These are phyloP conservation scores for Solanum chacoense DNA, from an alignment of 305 asterid species.

Conservation along the genomic window DNA sequence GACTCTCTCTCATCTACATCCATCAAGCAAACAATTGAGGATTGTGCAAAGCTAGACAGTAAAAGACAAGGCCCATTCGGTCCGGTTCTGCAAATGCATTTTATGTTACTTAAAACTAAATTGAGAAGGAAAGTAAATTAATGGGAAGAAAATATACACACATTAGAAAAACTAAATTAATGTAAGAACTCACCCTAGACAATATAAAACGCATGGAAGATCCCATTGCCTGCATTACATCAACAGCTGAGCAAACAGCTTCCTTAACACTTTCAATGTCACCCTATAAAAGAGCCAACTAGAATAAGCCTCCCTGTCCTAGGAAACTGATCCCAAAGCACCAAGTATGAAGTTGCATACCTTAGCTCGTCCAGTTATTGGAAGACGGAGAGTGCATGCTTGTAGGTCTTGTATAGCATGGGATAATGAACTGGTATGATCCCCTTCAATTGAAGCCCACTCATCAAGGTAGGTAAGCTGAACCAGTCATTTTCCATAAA, in stretches of 20 bases:
- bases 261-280: slow-evolving; percentile 52
- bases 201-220: slow-evolving; percentile 50
- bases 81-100: not conserved
- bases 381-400: slow-evolving; percentile 75
- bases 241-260: slow-evolving; percentile 73
- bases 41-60: not conserved
- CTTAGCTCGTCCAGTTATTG: slow-evolving; percentile 69
- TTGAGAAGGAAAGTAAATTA: not conserved
- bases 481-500: not conserved
- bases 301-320: not conserved
- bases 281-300: slow-evolving; percentile 34
- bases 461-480: slow-evolving; percentile 58
- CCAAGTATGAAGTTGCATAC: slow-evolving; percentile 31
- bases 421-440: slow-evolving; percentile 54
- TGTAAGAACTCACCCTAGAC: slow-evolving; percentile 33
- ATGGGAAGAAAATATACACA: not conserved
- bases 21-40: not conserved
- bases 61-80: not conserved
- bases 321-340: not conserved
- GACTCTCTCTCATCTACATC: not conserved
- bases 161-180: not conserved
- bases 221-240: slow-evolving; percentile 72
- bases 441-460: slow-evolving; percentile 71
- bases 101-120: not conserved
- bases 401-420: slow-evolving; percentile 58